These are phyloP conservation scores for Blastocystis sp. DNA, from an alignment of 352 stramenopile species.

Conservation along the genomic window DNA sequence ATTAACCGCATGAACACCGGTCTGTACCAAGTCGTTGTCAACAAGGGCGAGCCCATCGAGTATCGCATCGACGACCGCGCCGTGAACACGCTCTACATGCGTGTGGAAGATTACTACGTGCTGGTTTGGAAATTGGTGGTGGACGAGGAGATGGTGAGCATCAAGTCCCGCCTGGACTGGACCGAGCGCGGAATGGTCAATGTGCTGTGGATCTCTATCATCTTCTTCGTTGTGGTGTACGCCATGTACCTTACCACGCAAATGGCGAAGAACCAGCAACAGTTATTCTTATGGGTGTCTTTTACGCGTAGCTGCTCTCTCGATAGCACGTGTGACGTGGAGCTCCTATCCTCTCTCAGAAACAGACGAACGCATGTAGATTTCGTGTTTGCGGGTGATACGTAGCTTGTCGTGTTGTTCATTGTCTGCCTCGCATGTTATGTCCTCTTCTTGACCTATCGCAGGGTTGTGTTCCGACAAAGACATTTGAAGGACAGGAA, in stretches of 20 bases:
- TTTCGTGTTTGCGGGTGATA: background rate
- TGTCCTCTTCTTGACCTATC: constrained; percentile 36
- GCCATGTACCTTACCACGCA: background rate
- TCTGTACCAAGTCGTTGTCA: constrained; percentile 59
- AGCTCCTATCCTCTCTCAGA: background rate
- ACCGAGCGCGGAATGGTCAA: background rate
- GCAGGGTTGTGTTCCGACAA: background rate
- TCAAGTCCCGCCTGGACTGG: background rate
- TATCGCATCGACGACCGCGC: constrained; percentile 7
- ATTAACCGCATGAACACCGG: constrained; percentile 5
- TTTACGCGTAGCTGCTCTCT: background rate
- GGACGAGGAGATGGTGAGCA: constrained; percentile 15
- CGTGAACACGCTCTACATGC: constrained; percentile 8
- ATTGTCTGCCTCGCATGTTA: background rate
- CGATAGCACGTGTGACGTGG: background rate
- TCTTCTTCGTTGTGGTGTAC: constrained; percentile 20
- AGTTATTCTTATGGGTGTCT: background rate
- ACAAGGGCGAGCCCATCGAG: background rate
- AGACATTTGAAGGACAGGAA: background rate
- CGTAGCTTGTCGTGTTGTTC: background rate
- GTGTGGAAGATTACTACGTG: background rate
- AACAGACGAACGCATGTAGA: background rate
- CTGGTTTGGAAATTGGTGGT: constrained; percentile 47
- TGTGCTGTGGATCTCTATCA: background rate
- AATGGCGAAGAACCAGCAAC: background rate